phyloP scores from a whole-genome alignment of 2,329 filamentous ascomycete species.

The Pseudogymnoascus verrucosus region DNA sequence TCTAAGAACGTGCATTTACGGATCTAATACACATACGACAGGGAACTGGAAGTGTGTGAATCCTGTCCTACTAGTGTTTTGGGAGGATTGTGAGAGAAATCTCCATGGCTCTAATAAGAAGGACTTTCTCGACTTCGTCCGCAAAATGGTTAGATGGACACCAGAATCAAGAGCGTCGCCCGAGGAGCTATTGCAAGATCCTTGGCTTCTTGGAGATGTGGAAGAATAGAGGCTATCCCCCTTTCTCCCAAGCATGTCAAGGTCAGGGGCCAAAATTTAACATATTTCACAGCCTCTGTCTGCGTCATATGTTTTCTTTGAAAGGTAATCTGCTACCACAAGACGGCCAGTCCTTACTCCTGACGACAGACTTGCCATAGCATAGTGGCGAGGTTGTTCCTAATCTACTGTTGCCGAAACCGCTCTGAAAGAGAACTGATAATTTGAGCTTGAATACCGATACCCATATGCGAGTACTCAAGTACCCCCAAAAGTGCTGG shows the following conservation, averaged over 20 bases:
- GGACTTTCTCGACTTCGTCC: slow-evolving; percentile 19
- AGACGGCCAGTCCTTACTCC: too few relatives aligned
- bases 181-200: slow-evolving; percentile 19
- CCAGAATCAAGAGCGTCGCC: slow-evolving; percentile 20
- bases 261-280: too few relatives aligned
- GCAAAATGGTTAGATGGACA: slow-evolving; percentile 20
- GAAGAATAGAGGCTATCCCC: slow-evolving; percentile 11
- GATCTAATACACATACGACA: slow-evolving; percentile 18
- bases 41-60: slow-evolving; percentile 21
- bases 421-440: too few relatives aligned
- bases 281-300: too few relatives aligned
- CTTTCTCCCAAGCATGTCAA: too few relatives aligned
- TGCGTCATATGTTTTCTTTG: too few relatives aligned
- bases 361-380: too few relatives aligned
- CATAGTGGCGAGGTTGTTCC: background rate
- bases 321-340: too few relatives aligned
- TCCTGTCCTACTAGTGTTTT: slow-evolving; percentile 17
- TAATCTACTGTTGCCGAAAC: too few relatives aligned
- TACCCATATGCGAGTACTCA: too few relatives aligned
- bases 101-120: slow-evolving; percentile 18
- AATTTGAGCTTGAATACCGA: too few relatives aligned
- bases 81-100: slow-evolving; percentile 19
- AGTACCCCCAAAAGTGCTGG: too few relatives aligned
- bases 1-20: slow-evolving; percentile 13
- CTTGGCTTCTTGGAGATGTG: slow-evolving; percentile 16